Evolutionary conservation across 2,329 filamentous ascomycete species (phyloP), one percentile per base, ranked within the genome.

Genomic region (Triangularia setosa): DNA sequence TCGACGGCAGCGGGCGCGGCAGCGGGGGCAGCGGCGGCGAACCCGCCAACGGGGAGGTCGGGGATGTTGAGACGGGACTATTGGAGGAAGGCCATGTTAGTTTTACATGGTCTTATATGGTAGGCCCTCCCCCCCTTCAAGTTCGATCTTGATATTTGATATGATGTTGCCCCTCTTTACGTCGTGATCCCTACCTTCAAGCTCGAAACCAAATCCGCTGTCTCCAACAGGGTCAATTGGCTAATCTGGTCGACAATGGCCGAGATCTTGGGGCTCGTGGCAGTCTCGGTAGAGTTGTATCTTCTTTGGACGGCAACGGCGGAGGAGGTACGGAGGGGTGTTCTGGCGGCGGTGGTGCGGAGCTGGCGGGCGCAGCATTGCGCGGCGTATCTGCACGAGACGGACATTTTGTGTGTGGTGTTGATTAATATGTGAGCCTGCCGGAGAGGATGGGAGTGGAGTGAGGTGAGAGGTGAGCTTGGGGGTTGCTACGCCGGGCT

Each of bases 181-280:
- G n/a, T 52, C 14, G n/a, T 30, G 30, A 60, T 18, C 69, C n/a
- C 61, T 80, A 98, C 95, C 91, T 99, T 99, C 76, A 99, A 83
- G 79, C 88, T 92, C 62, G 93, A 88, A 62, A 99, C 95, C 66
- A 99, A 84, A 77, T 98, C 95, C 64, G 96, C 94, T 44, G 95
- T 99, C 86, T 99, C 96, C 73, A 99, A 82, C 65, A 99, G 85
- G 54, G 93, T 99, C 86, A 99, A 90, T 86, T 95, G 89, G 81
- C 94, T 96, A 79, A 99, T 99, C 81, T 99, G 93, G 78, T 99
- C 93, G 75, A 99, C 95, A 75, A 99, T 99, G 65, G 86, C 87
- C 72, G 89, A 80, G 74, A 99, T 97, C 86, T 99, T 99, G 68
- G 95, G 93, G 80, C 91, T 96, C n/a, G n/a, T n/a, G n/a, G n/a